Conservation (phyloP, 2,329 filamentous ascomycete genomes). For the Colletotrichum orbiculare region DNA sequence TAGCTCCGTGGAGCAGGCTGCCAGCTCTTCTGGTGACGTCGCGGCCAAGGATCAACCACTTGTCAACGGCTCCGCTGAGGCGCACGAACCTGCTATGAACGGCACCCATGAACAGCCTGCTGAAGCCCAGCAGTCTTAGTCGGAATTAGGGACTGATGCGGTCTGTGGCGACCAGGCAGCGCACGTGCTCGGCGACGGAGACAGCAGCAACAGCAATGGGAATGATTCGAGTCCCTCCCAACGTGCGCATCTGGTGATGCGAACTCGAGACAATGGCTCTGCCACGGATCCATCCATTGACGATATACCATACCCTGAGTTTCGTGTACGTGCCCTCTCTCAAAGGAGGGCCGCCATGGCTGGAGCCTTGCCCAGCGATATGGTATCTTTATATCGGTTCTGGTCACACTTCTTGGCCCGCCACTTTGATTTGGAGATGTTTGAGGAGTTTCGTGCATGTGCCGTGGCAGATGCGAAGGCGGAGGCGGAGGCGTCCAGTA, state of each 20-base stretch:
- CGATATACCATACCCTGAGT: conserved; percentile 45
- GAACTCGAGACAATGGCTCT: conserved; percentile 9
- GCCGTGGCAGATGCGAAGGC: conserved; percentile 71
- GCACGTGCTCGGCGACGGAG: neutral
- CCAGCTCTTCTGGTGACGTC: neutral
- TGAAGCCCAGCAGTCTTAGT: conserved; percentile 37
- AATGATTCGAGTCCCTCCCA: conserved; percentile 28
- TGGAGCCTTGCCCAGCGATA: conserved; percentile 61
- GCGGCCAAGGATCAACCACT: conserved; percentile 18
- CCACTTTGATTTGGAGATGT: conserved; percentile 81
- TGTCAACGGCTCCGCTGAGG: conserved; percentile 41
- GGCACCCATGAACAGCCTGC: conserved; percentile 42
- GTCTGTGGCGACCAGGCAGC: conserved; percentile 21
- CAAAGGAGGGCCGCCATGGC: conserved; percentile 47
- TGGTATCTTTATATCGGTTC: conserved; percentile 77
- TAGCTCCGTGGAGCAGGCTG: conserved; percentile 25
- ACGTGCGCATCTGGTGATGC: conserved; percentile 31
- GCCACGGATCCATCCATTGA: conserved; percentile 24
- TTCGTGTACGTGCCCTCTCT: conserved; percentile 53
- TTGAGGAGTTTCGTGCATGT: conserved; percentile 76
- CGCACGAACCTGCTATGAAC: conserved; percentile 40
- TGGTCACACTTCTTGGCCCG: conserved; percentile 79
- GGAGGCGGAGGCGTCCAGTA: conserved; percentile 55
- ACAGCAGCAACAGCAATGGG: conserved; percentile 7
- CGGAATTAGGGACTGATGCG: conserved; percentile 31